These are phyloP conservation scores for Colletotrichum lini DNA, from an alignment of 2,329 filamentous ascomycete genomes.

Conservation along the genomic window DNA sequence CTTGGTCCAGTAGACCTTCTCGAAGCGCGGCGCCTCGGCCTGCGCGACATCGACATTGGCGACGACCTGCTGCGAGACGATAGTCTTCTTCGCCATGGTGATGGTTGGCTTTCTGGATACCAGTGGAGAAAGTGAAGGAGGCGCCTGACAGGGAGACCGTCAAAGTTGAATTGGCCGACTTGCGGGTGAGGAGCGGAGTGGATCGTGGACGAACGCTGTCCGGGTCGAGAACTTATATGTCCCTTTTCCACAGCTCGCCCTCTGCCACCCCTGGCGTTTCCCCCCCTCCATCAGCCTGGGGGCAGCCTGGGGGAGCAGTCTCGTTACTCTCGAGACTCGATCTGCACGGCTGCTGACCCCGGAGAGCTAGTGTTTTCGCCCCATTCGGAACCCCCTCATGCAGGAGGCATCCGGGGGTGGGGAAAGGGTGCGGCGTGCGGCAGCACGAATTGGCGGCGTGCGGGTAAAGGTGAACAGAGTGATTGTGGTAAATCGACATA, in stretches of 20 bases:
- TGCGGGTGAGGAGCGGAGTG: slow-evolving; percentile 27
- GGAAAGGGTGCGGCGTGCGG: slow-evolving; percentile 28
- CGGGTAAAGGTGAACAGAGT: slow-evolving; percentile 45
- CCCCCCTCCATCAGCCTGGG: not conserved
- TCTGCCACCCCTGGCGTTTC: not conserved
- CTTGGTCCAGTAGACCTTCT: slow-evolving; percentile 69
- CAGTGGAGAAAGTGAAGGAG: slow-evolving; percentile 3
- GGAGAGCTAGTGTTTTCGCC: slow-evolving; percentile 34
- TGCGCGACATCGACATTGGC: slow-evolving; percentile 56
- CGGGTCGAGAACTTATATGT: slow-evolving; percentile 34
- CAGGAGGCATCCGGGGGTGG: slow-evolving; percentile 26
- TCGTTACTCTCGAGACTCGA: slow-evolving; percentile 6
- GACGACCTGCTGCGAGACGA: slow-evolving; percentile 42
- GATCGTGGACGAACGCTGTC: slow-evolving; percentile 1
- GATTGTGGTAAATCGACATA: slow-evolving; percentile 8
- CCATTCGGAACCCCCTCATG: slow-evolving; percentile 38
- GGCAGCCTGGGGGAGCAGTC: not conserved
- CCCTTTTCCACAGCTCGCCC: not conserved
- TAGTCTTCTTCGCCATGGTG: slow-evolving; percentile 40
- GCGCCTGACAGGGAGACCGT: slow-evolving; percentile 12
- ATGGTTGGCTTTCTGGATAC: slow-evolving; percentile 25
- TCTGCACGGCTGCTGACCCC: slow-evolving; percentile 33
- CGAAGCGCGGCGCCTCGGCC: slow-evolving; percentile 64
- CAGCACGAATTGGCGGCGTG: slow-evolving; percentile 41
- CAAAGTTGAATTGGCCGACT: slow-evolving; percentile 37